Evolutionary conservation across 2,329 filamentous ascomycete genomes (phyloP).

Genomic region (Phaeomoniella chlamydospora): DNA sequence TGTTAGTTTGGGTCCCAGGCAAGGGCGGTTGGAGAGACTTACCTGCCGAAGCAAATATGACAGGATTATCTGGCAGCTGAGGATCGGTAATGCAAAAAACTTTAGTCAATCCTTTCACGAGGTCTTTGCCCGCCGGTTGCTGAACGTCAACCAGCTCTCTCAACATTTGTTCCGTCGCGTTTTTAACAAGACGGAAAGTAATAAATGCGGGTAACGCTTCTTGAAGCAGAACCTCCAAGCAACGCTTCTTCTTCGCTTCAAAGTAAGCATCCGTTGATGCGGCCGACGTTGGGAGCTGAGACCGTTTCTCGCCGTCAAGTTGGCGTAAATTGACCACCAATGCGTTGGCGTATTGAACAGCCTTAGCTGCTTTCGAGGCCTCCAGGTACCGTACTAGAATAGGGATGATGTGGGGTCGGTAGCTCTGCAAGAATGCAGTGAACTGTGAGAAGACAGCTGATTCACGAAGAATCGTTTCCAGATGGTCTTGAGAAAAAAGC

Average conservation of each 20-base stretch:
- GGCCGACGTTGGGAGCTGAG: slow-evolving; percentile 10
- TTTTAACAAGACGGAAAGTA: slow-evolving; percentile 21
- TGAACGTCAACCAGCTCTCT: slow-evolving; percentile 27
- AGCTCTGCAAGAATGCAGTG: slow-evolving; percentile 22
- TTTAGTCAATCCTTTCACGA: slow-evolving; percentile 26
- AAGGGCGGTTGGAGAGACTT: slow-evolving; percentile 1
- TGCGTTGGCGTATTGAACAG: slow-evolving; percentile 29
- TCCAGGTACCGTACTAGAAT: slow-evolving; percentile 23
- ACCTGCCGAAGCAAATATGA: slow-evolving; percentile 29
- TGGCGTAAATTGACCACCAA: slow-evolving; percentile 19
- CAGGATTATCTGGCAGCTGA: slow-evolving; percentile 26
- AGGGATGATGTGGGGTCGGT: slow-evolving; percentile 19
- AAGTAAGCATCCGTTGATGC: slow-evolving; percentile 22
- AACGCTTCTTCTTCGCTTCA: slow-evolving; percentile 15
- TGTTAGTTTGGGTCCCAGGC: background rate
- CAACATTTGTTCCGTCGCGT: slow-evolving; percentile 26
- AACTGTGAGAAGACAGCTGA: slow-evolving; percentile 18
- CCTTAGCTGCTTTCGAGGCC: slow-evolving; percentile 24
- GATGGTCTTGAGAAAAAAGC: slow-evolving; percentile 27
- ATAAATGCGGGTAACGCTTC: slow-evolving; percentile 27
- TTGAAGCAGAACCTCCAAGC: slow-evolving; percentile 20
- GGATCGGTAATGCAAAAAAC: slow-evolving; percentile 31
- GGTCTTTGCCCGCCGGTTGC: slow-evolving; percentile 22
- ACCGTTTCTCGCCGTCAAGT: slow-evolving; percentile 9
- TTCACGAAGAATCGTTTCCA: slow-evolving; percentile 25